Base-by-base conservation (phyloP, 208 protist genomes). In the Blechomonas ayalai region DNA sequence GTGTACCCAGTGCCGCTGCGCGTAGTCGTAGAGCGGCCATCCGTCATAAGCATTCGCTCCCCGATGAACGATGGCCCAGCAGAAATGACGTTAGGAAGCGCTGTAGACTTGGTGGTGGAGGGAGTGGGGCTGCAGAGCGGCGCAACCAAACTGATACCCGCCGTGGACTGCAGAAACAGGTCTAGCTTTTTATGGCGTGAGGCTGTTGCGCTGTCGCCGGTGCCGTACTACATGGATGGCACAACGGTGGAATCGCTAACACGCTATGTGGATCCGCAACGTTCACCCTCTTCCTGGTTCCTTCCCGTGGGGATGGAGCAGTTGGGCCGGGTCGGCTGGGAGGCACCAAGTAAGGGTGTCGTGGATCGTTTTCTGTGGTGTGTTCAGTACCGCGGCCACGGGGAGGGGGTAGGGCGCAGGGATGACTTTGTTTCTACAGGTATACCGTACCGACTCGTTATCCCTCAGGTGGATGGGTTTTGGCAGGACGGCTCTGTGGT, bases 321-420 rank as follows among this genome's bases (percentile, higher is more conserved):
- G 25, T 74, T 70, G 23, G 52, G 57, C 2, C 73, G 73, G 39
- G 39, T 79, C 37, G 78, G 78, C 35, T 51, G 67, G 7, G 18
- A 29, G 24, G 54, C 50, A 8, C 25, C 52, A 26, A 42, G 39
- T 0, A 45, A 66, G 28, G 51, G 57, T 20, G 16, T 45, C 10
- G 29, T 86, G 15, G 48, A 41, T 12, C 65, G 73, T 27, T 87
- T 87, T 36, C 58, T 66, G 54, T 87, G 78, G 78, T 87, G 78
- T 43, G 73, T 77, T 16, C 73, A 71, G 32, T 75, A 72, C 52
- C 41, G 49, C 25, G 49, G 52, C 13, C 39, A 43, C 25, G 62
- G 62, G 37, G 49, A 59, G 25, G 31, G 5, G 16, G 24, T 27
- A 4, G 28, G 12, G 15, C 50, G 54, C 51, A 27, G 23, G 10